phyloP scores from a whole-genome alignment of 148 eudicot genomes.

The Persicaria maculosa region DNA sequence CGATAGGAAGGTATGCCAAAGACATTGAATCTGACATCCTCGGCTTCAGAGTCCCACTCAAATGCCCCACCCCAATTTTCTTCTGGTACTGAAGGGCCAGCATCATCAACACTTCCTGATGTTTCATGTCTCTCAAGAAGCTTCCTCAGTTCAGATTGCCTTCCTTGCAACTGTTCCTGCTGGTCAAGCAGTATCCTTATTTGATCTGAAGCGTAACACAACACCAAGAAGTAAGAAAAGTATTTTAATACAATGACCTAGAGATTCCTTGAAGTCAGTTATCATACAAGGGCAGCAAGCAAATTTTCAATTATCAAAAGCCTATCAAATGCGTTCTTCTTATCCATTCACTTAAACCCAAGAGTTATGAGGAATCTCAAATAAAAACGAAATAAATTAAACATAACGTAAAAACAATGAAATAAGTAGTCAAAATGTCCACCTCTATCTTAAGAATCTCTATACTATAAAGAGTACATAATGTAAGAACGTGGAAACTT shows the following conservation, averaged over 20 bases:
- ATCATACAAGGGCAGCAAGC: neutral
- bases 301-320: neutral
- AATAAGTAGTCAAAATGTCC: neutral
- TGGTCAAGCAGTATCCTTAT: constrained; percentile 70
- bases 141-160: constrained; percentile 73
- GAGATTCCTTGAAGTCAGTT: neutral
- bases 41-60: constrained; percentile 86
- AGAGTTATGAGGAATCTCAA: neutral
- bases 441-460: neutral
- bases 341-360: neutral
- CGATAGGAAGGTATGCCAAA: constrained; percentile 87
- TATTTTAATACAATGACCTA: neutral
- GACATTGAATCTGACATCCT: constrained; percentile 68
- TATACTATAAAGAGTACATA: neutral
- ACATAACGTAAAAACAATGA: neutral
- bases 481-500: neutral
- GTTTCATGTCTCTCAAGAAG: constrained; percentile 57
- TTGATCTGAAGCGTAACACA: constrained; percentile 45
- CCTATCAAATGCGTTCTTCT: neutral
- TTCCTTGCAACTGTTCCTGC: constrained; percentile 71
- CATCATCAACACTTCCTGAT: constrained; percentile 32
- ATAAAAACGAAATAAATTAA: neutral
- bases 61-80: constrained; percentile 81
- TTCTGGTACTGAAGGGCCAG: constrained; percentile 35
- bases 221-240: constrained; percentile 1